Conservation (phyloP, 768 basidiomycete species). For the Lyophyllum shimeji region DNA sequence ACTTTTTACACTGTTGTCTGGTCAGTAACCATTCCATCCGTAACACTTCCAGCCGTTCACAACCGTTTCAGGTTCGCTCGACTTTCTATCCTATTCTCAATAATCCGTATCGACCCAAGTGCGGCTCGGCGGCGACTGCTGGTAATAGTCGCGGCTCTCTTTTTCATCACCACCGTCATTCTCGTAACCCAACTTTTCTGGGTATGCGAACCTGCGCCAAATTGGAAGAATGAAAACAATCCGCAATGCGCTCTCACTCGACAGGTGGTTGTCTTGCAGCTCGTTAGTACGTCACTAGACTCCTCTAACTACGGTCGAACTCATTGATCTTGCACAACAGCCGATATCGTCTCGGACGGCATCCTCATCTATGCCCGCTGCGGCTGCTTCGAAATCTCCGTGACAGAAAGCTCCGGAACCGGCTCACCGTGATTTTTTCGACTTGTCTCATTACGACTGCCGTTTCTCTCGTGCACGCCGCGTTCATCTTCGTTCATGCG, state of each 20-base stretch:
- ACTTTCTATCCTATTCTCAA: slow-evolving; percentile 53
- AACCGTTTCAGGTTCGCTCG: slow-evolving; percentile 37
- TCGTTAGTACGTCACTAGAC: slow-evolving; percentile 41
- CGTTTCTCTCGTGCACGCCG: slow-evolving; percentile 46
- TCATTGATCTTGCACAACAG: neutral
- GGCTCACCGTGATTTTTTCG: slow-evolving; percentile 52
- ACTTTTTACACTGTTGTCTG: slow-evolving; percentile 40
- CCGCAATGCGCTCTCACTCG: slow-evolving; percentile 44
- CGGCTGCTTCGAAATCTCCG: slow-evolving; percentile 42
- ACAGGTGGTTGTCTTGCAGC: slow-evolving; percentile 51
- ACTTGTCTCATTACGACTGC: slow-evolving; percentile 51
- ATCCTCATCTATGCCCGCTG: slow-evolving; percentile 43
- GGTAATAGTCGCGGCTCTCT: slow-evolving; percentile 28
- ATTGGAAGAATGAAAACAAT: slow-evolving; percentile 35
- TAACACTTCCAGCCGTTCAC: neutral
- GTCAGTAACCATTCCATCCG: slow-evolving; percentile 15
- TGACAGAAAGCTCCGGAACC: slow-evolving; percentile 35
- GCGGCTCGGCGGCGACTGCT: slow-evolving; percentile 22
- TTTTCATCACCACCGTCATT: slow-evolving; percentile 29
- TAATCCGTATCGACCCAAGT: slow-evolving; percentile 50
- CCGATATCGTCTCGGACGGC: slow-evolving; percentile 37
- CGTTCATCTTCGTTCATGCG: slow-evolving; percentile 33
- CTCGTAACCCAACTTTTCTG: slow-evolving; percentile 45
- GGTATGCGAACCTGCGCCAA: slow-evolving; percentile 37
- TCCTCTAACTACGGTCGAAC: neutral